phyloP scores from a whole-genome alignment of 176 grass and related monocot species.

The Carex pumila region DNA sequence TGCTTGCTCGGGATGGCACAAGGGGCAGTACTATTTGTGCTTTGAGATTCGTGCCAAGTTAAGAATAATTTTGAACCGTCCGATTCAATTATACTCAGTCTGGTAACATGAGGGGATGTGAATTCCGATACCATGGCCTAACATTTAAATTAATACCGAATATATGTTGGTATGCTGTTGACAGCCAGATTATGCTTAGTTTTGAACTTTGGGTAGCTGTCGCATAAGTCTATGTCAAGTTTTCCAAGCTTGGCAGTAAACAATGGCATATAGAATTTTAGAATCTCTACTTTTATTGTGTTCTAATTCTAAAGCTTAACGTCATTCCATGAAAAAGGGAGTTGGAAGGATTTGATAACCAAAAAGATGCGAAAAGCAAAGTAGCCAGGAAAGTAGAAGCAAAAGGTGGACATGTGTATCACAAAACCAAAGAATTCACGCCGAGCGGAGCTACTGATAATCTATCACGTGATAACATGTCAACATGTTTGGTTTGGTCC shows the following conservation, averaged over 20 bases:
- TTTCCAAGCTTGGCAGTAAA: slow-evolving; percentile 6
- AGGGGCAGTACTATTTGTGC: too few species aligned
- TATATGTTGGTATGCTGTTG: background rate
- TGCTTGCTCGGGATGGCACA: too few species aligned
- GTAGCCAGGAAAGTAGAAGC: slow-evolving; percentile 13
- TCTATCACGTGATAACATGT: background rate
- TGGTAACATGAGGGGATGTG: too few species aligned
- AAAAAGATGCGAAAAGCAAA: slow-evolving; percentile 2
- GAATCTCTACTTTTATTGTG: slow-evolving; percentile 12
- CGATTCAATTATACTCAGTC: too few species aligned
- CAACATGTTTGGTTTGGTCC: background rate
- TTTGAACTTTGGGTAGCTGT: background rate
- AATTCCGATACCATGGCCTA: too few species aligned
- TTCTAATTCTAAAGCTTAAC: background rate
- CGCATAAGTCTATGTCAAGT: slow-evolving; percentile 13
- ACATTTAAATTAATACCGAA: background rate
- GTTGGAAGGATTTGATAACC: slow-evolving; percentile 15
- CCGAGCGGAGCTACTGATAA: background rate
- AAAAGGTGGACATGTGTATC: background rate
- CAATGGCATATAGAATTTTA: slow-evolving; percentile 19
- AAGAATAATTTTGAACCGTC: too few species aligned
- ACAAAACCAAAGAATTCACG: background rate
- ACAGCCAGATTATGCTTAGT: background rate
- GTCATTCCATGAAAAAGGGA: slow-evolving; percentile 1
- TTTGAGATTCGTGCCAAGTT: too few species aligned